phyloP scores from a whole-genome alignment of 768 basidiomycete genomes.

The Leccinum aurantiacum region DNA sequence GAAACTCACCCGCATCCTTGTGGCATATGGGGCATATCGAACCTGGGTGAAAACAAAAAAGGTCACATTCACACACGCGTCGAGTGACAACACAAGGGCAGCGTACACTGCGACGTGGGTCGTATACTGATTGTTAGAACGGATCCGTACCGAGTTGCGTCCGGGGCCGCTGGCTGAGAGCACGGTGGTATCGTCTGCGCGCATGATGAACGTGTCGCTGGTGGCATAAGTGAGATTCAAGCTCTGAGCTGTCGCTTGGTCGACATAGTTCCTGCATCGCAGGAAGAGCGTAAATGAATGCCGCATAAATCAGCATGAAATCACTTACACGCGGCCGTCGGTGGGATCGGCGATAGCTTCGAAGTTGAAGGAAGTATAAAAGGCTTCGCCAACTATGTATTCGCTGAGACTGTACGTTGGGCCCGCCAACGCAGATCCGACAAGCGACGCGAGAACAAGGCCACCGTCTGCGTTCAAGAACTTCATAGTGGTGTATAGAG shows the following conservation, averaged over 20 bases:
- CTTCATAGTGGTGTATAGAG: constrained; percentile 17
- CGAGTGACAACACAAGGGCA: background rate
- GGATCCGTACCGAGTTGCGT: constrained; percentile 39
- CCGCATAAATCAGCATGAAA: background rate
- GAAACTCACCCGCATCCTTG: constrained; percentile 34
- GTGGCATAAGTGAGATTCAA: constrained; percentile 31
- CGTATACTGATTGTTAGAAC: constrained; percentile 30
- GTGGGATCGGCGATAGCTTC: constrained; percentile 39
- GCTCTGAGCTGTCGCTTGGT: constrained; percentile 26
- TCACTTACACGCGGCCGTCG: constrained; percentile 35
- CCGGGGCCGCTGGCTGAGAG: constrained; percentile 31
- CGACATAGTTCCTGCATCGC: constrained; percentile 34
- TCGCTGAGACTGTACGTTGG: constrained; percentile 29
- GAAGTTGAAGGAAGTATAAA: constrained; percentile 34
- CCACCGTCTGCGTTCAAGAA: background rate
- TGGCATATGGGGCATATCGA: constrained; percentile 39
- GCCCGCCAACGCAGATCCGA: constrained; percentile 19
- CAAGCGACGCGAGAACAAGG: constrained; percentile 17
- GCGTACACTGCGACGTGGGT: constrained; percentile 36
- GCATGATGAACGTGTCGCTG: constrained; percentile 33
- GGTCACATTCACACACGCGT: background rate
- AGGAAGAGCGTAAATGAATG: background rate
- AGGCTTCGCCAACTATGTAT: constrained; percentile 29
- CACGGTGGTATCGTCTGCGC: constrained; percentile 37
- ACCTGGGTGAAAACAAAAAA: constrained; percentile 16